Conservation (phyloP, 2,329 filamentous ascomycete genomes). For the Monosporascus ibericus region DNA sequence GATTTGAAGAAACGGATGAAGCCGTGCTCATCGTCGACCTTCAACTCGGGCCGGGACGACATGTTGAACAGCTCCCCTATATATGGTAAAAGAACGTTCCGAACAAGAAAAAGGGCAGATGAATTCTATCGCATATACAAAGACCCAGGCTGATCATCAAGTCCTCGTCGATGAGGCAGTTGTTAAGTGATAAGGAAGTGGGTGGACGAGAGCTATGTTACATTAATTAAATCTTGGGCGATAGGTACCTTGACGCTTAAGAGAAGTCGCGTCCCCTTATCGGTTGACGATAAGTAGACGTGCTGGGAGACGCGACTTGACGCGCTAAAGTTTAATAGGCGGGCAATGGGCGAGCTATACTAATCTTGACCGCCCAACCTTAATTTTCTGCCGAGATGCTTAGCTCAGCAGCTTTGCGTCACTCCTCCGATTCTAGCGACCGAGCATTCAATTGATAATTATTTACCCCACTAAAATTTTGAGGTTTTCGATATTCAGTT, state of each 20-base stretch:
- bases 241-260: background rate
- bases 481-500: background rate
- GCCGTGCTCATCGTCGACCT: slow-evolving; percentile 94
- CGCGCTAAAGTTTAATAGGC: slow-evolving; percentile 1
- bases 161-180: background rate
- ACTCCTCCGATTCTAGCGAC: background rate
- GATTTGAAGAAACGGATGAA: slow-evolving; percentile 96
- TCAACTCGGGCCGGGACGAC: slow-evolving; percentile 51
- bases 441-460: background rate
- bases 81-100: background rate
- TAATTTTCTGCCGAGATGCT: background rate
- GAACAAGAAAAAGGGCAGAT: too few relatives aligned
- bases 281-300: background rate
- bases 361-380: background rate
- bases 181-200: background rate
- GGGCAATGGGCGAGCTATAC: too few relatives aligned
- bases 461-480: slow-evolving; percentile 2
- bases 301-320: slow-evolving; percentile 2
- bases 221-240: background rate
- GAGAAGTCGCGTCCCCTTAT: background rate
- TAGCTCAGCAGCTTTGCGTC: background rate
- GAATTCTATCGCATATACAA: too few relatives aligned
- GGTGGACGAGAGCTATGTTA: background rate
- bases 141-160: too few relatives aligned
- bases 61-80: slow-evolving; percentile 26